Evolutionary conservation across 305 asterid genomes (phyloP), one percentile per base, ranked within the genome.

Genomic region (Caryopteris hybrid): DNA sequence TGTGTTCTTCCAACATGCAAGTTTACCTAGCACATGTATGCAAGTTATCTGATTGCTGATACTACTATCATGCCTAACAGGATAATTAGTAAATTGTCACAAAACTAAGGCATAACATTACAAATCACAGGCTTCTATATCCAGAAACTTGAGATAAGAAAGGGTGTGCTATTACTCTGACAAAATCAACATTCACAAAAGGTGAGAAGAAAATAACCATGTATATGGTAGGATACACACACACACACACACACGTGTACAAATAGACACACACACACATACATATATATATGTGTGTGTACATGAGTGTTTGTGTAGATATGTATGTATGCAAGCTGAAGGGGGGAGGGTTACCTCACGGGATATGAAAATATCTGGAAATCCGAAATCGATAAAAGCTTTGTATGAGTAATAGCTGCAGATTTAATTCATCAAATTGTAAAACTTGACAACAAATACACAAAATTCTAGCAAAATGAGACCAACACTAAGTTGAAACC

Each of bases 391-490:
- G 64, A 90, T 81, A 76, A 79, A 90, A 75, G 99, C 92, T 72
- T 67, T 85, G 70, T 88, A 88, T 6, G 99, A 93, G 73, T 93
- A 93, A 75, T 93, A 93, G 82, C 97, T 93, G 96, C 86, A 84
- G 22, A 76, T 73, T 61, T 14, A 71, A 62, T 68, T 20, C 56
- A 34, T 67, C 74, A 36, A 21, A 70, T 41, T 74, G 70, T 64
- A 33, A 72, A 58, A 64, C 48, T 34, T 43, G 53, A 58, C 23
- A 42, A 62, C 31, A 63, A 31, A 73, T 38, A 51, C 39, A 75
- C 25, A 65, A n/a, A 65, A 18, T n/a, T 8, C 33, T 33, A 62
- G 45, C 48, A 71, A 75, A 70, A 36, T 42, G 38, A 53, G 68
- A 25, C 20, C 21, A 50, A 64, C 20, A 55, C 47, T 14, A 22